Evolutionary conservation across 2,329 filamentous ascomycete species (phyloP), one percentile per base, ranked within the genome.

Genomic region (Elsinoe arachidis): DNA sequence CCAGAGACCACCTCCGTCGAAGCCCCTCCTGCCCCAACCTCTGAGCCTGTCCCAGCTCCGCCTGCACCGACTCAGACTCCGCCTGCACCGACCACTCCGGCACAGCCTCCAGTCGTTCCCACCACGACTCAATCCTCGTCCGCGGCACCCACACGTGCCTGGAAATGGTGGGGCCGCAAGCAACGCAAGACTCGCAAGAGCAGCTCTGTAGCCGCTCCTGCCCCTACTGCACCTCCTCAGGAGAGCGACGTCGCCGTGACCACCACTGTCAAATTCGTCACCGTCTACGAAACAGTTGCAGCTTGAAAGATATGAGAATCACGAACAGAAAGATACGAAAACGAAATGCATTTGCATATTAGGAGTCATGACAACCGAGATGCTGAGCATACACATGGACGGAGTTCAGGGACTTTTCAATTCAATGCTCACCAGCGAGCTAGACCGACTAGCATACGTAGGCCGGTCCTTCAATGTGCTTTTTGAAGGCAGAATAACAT

Each of bases 191-290:
- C 23, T 30, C 46, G 46, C 19, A 51, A 51, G 46, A 51, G 46
- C 46, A 34, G 33, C 26, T 35, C 46, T 17, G 46, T 17, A 9
- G 26, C 46, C 26, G 33, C 46, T 21, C 46, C 46, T 51, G 46
- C 33, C 14, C 26, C 46, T 7, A 34, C 46, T 14, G 14, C 46
- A 17, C 26, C 46, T 14, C 46, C 46, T 17, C 26, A 51, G 46
- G n/a, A 15, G 6, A 30, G 34, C 7, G 33, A 51, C 26, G 46
- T 51, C 14, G 14, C 46, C 5, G 14, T 34, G 19, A 51, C 46
- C 23, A 51, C 46, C 14, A 51, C 46, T 14, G 21, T 51, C 46
- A 37, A 51, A 30, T 51, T 34, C 26, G 46, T 51, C 46, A 51
- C 46, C 4, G 46, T 51, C 26, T 51, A 34, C 46, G 46, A 51